phyloP scores from a whole-genome alignment of 83 land plant species.

The Picea mariana region DNA sequence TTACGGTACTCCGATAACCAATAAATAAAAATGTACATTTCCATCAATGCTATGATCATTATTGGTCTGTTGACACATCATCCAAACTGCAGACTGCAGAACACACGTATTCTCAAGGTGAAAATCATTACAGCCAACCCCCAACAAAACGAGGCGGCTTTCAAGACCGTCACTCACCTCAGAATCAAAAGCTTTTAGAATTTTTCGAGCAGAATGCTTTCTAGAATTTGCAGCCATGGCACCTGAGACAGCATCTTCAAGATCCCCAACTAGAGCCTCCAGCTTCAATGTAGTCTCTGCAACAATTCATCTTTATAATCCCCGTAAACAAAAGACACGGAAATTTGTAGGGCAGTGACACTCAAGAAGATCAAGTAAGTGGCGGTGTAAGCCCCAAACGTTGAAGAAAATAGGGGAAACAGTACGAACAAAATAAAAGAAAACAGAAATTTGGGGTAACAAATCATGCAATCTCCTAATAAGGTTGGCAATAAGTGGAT shows the following conservation, averaged over 20 bases:
- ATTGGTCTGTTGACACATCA: too few species aligned
- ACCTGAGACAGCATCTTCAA: conserved; percentile 89
- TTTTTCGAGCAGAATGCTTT: conserved; percentile 25
- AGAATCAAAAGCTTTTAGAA: conserved; percentile 22
- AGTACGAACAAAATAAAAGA: neutral
- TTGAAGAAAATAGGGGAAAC: neutral
- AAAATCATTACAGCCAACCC: too few species aligned
- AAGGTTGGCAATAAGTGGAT: neutral
- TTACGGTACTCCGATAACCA: too few species aligned
- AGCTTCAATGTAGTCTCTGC: conserved; percentile 83
- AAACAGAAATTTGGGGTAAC: neutral
- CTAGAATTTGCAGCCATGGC: conserved; percentile 40
- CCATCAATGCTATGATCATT: too few species aligned
- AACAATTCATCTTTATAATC: neutral
- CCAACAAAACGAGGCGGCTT: neutral
- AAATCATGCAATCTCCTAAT: neutral
- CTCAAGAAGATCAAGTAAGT: neutral
- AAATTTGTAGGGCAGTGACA: neutral
- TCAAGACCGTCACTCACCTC: conserved; percentile 33
- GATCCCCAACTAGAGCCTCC: conserved; percentile 82
- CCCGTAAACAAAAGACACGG: neutral
- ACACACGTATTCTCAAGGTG: too few species aligned
- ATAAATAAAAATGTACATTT: too few species aligned
- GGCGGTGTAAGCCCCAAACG: neutral
- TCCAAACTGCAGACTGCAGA: too few species aligned